Base-by-base conservation (phyloP, 2,329 filamentous ascomycete genomes). In the Talaromyces amestolkiae region DNA sequence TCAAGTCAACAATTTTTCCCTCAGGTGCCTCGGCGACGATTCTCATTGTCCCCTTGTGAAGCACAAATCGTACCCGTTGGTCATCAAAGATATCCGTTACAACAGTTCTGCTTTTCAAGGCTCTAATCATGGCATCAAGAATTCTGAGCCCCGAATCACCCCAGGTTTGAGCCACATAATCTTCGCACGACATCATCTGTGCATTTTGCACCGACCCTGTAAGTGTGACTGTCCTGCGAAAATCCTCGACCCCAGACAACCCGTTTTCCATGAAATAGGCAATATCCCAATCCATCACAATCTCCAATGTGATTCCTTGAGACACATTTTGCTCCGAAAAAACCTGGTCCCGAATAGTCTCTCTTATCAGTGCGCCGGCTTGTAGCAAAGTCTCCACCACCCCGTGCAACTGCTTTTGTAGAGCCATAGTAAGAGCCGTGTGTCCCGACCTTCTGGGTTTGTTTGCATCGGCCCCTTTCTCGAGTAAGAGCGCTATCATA, bases 101-200 rank as follows among this genome's bases (percentile, higher is more conserved):
- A 9, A 17, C n/a, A 51, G 4, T 31, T 31, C 17, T n/a, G 15
- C 4, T 63, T 54, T 17, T 43, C 33, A 51, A 24, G 31, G 6
- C 19, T 43, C 19, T n/a, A 10, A 56, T 19, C 22, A 63, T 10
- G 4, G 11, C 13, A 31, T 24, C 45, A 3, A 63, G 61, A 4
- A 56, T 15, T 45, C 5, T 22, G 4, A 63, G 15, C 10, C 49
- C 49, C 15, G 2, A 45, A 9, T 19, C 5, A 7, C n/a, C 11
- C 61, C 61, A 63, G 3, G 19, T 56, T 33, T 56, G 61, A 27
- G 19, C 9, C 10, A 56, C 33, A 24, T 54, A 63, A 6, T 63
- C 61, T 22, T 63, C 24, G 13, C 35, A 43, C 1, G 61, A 63
- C 17, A 53, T 19, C 37, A 63, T 56, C 19, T 63, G 61, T 17